phyloP scores from a whole-genome alignment of 768 basidiomycete genomes.

The Termitomyces sp. region DNA sequence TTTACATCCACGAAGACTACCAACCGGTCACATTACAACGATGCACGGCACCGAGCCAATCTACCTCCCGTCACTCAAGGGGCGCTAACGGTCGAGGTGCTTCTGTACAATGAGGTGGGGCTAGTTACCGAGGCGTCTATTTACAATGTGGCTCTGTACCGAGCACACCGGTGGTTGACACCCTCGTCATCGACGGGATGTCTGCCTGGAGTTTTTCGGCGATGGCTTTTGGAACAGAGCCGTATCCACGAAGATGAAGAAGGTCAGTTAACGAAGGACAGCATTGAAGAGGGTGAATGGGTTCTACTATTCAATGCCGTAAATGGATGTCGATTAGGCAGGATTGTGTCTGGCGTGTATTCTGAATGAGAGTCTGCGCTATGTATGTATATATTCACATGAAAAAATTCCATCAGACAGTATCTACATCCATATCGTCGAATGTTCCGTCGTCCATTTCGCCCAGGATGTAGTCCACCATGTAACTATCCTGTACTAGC shows the following conservation, averaged over 20 bases:
- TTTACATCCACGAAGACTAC: conserved; percentile 77
- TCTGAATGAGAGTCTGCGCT: neutral
- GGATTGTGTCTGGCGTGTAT: conserved; percentile 21
- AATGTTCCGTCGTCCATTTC: conserved; percentile 87
- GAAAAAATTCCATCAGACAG: conserved; percentile 3
- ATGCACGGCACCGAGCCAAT: conserved; percentile 56
- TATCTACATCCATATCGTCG: conserved; percentile 45
- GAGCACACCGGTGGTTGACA: conserved; percentile 59
- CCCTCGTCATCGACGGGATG: conserved; percentile 61
- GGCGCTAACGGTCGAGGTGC: conserved; percentile 47
- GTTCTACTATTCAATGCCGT: conserved; percentile 73
- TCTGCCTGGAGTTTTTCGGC: conserved; percentile 66
- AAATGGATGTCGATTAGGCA: conserved; percentile 63
- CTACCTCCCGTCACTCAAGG: conserved; percentile 32
- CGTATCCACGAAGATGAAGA: conserved; percentile 50
- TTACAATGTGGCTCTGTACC: conserved; percentile 68
- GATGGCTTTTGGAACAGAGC: conserved; percentile 62
- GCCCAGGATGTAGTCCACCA: conserved; percentile 83
- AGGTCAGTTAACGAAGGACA: conserved; percentile 36
- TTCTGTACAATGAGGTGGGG: conserved; percentile 53
- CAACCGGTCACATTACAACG: conserved; percentile 51
- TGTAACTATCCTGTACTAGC: conserved; percentile 91
- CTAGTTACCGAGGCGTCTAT: conserved; percentile 65
- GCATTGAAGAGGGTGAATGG: conserved; percentile 52
- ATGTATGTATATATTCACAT: neutral